phyloP scores from a whole-genome alignment of 345 rosid species.

The Atalantia buxifolia region DNA sequence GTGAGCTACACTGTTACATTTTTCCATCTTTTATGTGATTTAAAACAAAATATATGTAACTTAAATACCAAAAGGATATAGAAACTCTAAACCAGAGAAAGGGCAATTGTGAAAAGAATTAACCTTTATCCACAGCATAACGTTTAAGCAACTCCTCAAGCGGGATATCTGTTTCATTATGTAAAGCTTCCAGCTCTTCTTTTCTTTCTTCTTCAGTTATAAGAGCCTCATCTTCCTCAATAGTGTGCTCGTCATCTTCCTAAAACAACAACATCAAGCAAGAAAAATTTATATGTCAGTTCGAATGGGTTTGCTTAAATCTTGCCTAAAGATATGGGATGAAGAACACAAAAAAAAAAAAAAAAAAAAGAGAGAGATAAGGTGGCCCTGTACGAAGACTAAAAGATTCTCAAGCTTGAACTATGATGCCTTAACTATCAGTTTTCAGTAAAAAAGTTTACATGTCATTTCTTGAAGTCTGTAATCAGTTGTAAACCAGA shows the following conservation, averaged over 20 bases:
- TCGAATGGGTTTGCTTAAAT: background rate
- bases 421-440: slow-evolving; percentile 3
- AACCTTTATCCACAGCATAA: slow-evolving; percentile 58
- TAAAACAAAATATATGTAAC: background rate
- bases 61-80: background rate
- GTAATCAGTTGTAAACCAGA: background rate
- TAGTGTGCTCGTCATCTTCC: slow-evolving; percentile 97
- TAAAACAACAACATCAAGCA: slow-evolving; percentile 43
- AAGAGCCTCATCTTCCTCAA: slow-evolving; percentile 92
- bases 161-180: slow-evolving; percentile 75
- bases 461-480: background rate
- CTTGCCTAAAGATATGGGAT: background rate
- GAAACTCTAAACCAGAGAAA: background rate
- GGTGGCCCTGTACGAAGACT: background rate
- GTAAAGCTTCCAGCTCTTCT: slow-evolving; percentile 90
- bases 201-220: slow-evolving; percentile 81
- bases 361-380: too few species aligned
- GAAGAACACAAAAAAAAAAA: background rate
- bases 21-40: background rate
- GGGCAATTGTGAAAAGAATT: background rate
- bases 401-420: background rate
- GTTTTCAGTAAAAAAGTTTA: background rate
- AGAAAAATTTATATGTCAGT: background rate
- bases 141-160: slow-evolving; percentile 79
- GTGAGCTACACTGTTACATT: background rate